Base-by-base conservation (phyloP, 2,329 filamentous ascomycete species). In the Colletotrichum sp. region DNA sequence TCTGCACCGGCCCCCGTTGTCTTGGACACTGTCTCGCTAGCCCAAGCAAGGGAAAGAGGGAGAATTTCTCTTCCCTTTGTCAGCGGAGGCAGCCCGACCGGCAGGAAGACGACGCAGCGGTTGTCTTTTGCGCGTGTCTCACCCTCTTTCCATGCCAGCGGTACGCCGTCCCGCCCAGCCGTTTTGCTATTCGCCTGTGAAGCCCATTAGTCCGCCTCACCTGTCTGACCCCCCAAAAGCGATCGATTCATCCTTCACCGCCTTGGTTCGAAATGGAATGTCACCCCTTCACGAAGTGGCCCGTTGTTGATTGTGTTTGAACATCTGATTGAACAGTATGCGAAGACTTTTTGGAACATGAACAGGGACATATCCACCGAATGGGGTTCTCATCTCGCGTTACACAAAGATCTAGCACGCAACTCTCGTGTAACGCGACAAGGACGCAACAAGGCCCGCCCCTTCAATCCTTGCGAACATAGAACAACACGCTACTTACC, bases 121-220 rank as follows among this genome's bases (percentile, higher is more conserved):
- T 48, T 48, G 38, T 48, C 38, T 48, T 48, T 48, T 48, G 38
- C 38, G 38, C 18, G 38, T 68, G 69, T 75, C 63, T 75, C 64
- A 73, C 69, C 32, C 36, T 43, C 16, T 58, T 68, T 60, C 73
- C 73, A 68, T 32, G 18, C 70, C 24, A 64, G 73, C 73, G 69
- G 73, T 75, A 67, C 70, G 52, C 26, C 73, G 69, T 75, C 73
- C 73, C 69, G 73, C 57, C 64, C 26, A 72, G 70, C 69, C 73
- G 63, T 73, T 65, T 26, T 48, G 8, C 43, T 30, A 64, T 36
- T 68, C 43, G 63, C 52, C 72, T 60, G 18, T 5, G 16, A 16
- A 55, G 32, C n/a, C 60, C 15, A 48, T 38, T 36, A n/a, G 28
- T 34, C 18, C 65, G 12, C 21, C 65, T 43, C 28, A 55, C 30